phyloP scores from a whole-genome alignment of 306 rosid species.

The Pterocarpus macrocarpus region DNA sequence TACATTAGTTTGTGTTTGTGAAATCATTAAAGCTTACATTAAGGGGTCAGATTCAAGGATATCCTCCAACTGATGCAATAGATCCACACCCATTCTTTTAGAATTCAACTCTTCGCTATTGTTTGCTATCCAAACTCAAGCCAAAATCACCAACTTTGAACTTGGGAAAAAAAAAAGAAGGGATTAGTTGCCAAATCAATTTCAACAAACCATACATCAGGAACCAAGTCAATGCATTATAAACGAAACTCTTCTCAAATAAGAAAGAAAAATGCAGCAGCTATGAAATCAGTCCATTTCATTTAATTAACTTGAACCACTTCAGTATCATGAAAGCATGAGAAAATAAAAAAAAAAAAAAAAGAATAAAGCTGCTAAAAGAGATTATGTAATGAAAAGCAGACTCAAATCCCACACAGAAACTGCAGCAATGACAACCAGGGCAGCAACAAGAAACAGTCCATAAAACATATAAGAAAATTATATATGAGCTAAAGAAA shows the following conservation, averaged over 20 bases:
- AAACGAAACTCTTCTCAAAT: background rate
- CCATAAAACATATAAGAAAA: background rate
- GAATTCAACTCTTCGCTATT: constrained; percentile 53
- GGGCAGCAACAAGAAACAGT: background rate
- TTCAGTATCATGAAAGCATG: background rate
- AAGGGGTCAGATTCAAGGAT: constrained; percentile 73
- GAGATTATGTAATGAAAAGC: background rate
- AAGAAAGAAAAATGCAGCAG: background rate
- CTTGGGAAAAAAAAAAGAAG: background rate
- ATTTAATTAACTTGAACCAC: constrained; percentile 2
- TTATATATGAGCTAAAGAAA: background rate
- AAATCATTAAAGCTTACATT: constrained; percentile 64
- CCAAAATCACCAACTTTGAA: constrained; percentile 12
- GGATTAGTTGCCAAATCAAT: background rate
- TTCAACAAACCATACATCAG: background rate
- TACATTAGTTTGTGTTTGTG: constrained; percentile 1
- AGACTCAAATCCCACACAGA: background rate
- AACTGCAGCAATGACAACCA: background rate
- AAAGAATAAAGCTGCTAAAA: background rate
- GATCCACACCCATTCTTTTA: constrained; percentile 47
- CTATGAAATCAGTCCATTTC: background rate
- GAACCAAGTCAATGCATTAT: background rate
- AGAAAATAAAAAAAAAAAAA: too few species aligned
- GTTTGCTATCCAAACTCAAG: constrained; percentile 24
- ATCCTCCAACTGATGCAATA: constrained; percentile 71